These are phyloP conservation scores for Tritrichomonas foetus DNA, from an alignment of 208 protist genomes.

Conservation along the genomic window DNA sequence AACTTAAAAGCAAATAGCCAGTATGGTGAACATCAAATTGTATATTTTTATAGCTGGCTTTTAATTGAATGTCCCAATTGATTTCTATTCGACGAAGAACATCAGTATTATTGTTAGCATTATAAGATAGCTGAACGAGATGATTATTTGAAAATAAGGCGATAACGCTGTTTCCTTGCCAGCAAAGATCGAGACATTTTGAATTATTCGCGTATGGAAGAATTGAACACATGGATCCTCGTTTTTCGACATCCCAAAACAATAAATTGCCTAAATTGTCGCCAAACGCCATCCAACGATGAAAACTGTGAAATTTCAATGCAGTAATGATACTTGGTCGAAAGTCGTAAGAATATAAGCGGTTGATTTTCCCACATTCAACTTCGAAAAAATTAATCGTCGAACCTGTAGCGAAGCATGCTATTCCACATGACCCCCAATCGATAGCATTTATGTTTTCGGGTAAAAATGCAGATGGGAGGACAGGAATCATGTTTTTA, in stretches of 20 bases:
- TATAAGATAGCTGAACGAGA: neutral
- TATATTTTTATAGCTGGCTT: neutral
- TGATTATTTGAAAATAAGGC: neutral
- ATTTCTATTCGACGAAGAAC: neutral
- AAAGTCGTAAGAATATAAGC: neutral
- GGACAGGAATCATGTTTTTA: neutral
- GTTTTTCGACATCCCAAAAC: neutral
- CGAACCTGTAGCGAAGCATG: neutral
- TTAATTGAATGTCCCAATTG: neutral
- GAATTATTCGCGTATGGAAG: neutral
- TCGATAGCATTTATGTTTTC: conserved; percentile 7
- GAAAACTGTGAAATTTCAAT: neutral
- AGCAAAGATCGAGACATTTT: neutral
- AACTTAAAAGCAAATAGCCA: neutral
- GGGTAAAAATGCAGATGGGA: neutral
- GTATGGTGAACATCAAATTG: neutral
- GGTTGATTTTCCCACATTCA: neutral
- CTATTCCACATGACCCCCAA: neutral
- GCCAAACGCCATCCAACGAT: neutral
- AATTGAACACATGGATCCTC: neutral
- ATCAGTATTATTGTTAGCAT: neutral
- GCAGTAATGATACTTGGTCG: neutral
- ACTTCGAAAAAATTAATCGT: neutral
- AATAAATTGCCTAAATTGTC: neutral
- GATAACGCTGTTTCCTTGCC: neutral